These are phyloP conservation scores for Daldinia sp. DNA, from an alignment of 2,329 filamentous ascomycete genomes.

Conservation along the genomic window DNA sequence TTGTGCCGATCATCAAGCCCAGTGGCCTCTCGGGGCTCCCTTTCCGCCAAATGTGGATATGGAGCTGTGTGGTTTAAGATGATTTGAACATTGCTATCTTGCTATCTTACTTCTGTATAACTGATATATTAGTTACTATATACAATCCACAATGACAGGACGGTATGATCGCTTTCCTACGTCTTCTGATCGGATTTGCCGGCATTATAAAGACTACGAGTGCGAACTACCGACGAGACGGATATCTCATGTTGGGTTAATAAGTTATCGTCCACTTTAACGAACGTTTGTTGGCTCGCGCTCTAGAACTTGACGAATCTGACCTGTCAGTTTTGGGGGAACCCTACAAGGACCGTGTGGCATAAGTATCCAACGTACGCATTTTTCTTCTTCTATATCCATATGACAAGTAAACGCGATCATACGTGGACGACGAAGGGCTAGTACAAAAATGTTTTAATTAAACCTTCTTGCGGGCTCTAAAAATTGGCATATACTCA, in stretches of 20 bases:
- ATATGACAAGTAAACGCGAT: constrained; percentile 12
- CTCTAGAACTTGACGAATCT: background rate
- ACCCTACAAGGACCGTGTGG: background rate
- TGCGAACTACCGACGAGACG: constrained; percentile 20
- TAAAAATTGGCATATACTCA: background rate
- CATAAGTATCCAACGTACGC: constrained; percentile 4
- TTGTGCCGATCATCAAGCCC: background rate
- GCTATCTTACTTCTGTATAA: constrained; percentile 1
- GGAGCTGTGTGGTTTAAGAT: constrained; percentile 9
- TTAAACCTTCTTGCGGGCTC: constrained; percentile 21
- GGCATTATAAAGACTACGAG: constrained; percentile 12
- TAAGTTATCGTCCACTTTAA: background rate
- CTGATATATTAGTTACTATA: constrained; percentile 15
- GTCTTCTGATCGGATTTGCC: constrained; percentile 16
- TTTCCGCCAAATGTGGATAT: constrained; percentile 1
- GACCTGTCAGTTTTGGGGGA: constrained; percentile 1
- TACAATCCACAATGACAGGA: constrained; percentile 12
- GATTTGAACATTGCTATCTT: too few species aligned
- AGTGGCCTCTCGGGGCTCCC: constrained; percentile 2
- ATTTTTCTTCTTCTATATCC: constrained; percentile 5
- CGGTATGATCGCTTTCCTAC: constrained; percentile 6
- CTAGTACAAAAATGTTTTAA: constrained; percentile 9
- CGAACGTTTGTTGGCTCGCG: background rate
- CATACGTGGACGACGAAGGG: constrained; percentile 14
- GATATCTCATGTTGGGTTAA: constrained; percentile 4